phyloP scores from a whole-genome alignment of 331 rosid genomes.

The Dryas integrifolia region DNA sequence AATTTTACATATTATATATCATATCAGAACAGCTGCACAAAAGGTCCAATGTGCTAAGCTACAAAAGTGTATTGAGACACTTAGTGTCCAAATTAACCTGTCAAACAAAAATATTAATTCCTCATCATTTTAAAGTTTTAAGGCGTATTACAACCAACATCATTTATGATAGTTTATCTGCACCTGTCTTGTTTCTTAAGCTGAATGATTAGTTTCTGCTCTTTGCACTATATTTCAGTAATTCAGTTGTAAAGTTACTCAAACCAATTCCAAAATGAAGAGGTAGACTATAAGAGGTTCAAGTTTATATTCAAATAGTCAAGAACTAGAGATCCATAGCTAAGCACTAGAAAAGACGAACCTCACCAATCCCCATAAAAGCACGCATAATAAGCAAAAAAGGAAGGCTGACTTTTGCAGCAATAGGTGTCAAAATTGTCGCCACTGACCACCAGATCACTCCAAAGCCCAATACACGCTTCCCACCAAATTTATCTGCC shows the following conservation, averaged over 20 bases:
- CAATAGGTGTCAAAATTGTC: conserved; percentile 84
- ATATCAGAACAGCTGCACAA: not conserved
- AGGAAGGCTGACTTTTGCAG: conserved; percentile 84
- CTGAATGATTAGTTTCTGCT: not conserved
- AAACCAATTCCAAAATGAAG: not conserved
- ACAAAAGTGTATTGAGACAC: not conserved
- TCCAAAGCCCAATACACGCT: conserved; percentile 84
- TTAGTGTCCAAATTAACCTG: not conserved
- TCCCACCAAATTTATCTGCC: conserved; percentile 97
- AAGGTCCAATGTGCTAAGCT: not conserved
- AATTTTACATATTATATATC: not conserved
- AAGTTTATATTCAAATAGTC: not conserved
- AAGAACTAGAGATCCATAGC: conserved; percentile 17
- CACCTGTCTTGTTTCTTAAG: not conserved
- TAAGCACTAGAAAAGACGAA: conserved; percentile 40
- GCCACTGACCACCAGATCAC: conserved; percentile 96
- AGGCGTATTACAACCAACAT: not conserved
- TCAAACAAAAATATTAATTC: not conserved
- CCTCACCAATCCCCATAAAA: conserved; percentile 97
- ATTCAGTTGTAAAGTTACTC: not conserved
- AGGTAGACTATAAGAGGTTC: not conserved
- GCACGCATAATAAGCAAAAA: conserved; percentile 84
- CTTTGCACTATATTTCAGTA: not conserved
- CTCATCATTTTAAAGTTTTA: conserved; percentile 2
- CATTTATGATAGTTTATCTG: not conserved